Evolutionary conservation across 2,329 filamentous ascomycete genomes (phyloP), one percentile per base, ranked within the genome.

Genomic region (Didymella pinodella): DNA sequence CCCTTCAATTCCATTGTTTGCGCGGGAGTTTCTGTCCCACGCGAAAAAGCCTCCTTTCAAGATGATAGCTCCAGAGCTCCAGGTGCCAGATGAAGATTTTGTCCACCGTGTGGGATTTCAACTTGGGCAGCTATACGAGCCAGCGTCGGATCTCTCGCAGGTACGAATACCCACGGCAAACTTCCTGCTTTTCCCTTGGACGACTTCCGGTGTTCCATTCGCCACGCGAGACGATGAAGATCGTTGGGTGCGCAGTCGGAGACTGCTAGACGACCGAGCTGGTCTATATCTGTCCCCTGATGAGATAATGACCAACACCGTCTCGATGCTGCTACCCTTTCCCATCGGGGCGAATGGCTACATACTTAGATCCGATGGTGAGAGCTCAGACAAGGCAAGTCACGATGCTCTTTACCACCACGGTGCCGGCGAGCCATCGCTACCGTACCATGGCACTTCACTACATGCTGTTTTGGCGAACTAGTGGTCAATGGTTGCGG

Each of bases 241-340:
- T 31, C 41, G 25, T 31, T 54, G 50, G 50, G 29, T 38, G 26
- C 36, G 22, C 36, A 31, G 22, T n/a, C 43, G 43, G 14, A 46
- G 36, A 47, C 22, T 54, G 16, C 28, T 54, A 40, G 50, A 54
- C 43, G 29, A 54, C 43, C 41, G 50, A 25, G 50, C 36, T 22
- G 50, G 50, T 31, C 50, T 54, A 32, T 54, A 54, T 25, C 31
- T 47, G 22, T 16, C 34, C 28, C 41, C 50, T 47, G 43, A 46
- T 54, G 10, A 29, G 16, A 29, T 47, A n/a, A 31, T 38, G 14
- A 31, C 50, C 36, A 31, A 54, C 43, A 25, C 31, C 31, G 36
- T 31, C n/a, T 46, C 41, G 40, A 22, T 54, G 50, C 43, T 54
- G 36, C 50, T 54, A 40, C 50, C 50, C 38, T 54, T 54, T 40